Evolutionary conservation across 2,329 filamentous ascomycete genomes (phyloP), one percentile per base, ranked within the genome.

Genomic region (Pseudomassariella vexata): DNA sequence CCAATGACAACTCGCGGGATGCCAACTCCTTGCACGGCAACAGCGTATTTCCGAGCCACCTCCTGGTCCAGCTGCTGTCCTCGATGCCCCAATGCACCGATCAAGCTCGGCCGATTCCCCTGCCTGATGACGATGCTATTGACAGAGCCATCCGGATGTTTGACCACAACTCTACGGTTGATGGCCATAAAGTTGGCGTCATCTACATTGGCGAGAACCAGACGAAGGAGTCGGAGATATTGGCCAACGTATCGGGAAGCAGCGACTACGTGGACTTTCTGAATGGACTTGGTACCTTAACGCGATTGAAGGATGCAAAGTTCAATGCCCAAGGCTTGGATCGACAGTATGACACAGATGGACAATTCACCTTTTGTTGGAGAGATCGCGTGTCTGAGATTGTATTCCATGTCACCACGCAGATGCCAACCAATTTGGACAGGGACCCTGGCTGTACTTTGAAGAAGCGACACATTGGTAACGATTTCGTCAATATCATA

Each of bases 401-500:
- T 26, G 82, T 96, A 19, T 98, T 94, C 59, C 92, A 96, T 54
- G 82, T 96, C 34, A 87, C 85, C 5, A 98, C 90, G 4, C 88
- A 96, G 70, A 98, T 98, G 92, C 92, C 92, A 1, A 95, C 87
- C 8, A 76, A 94, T 51, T 65, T 82, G 10, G 78, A 87, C 33
- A 71, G 76, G 19, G 88, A 95, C 47, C 76, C 82, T 8, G 72
- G 77, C 40, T 87, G 82, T 50, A 79, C 82, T 40, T 73, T 78
- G 55, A 98, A 98, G 66, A 98, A 98, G 60, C 74, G 80, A 3
- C 94, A 96, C 52, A 92, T 96, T 39, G 92, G 92, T 36, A 98
- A 98, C 52, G 92, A 96, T 57, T 94, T 86, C 56, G 92, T 98
- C 53, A 96, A 95, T 54, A 94, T 98, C 46, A 82, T 98, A 36